A percentile compares a stretch with the other conserved stretches of the same genome.
Evolutionary conservation across 305 asterid genomes (phyloP).

Genomic region (Fraxinus platypoda): DNA sequence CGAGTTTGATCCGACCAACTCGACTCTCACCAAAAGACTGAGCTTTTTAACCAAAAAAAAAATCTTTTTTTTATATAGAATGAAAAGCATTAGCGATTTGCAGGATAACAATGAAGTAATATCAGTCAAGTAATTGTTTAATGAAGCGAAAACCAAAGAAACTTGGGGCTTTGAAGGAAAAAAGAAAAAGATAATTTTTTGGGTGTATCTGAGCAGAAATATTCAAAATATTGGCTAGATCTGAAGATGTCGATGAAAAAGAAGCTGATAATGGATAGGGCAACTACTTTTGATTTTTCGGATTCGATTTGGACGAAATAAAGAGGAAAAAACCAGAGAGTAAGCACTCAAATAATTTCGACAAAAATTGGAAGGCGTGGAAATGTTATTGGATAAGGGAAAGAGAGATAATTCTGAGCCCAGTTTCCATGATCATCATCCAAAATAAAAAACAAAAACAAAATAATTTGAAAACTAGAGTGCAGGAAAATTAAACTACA

Average conservation of each 20-base stretch:
- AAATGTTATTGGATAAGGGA: constrained; percentile 26
- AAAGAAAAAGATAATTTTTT: neutral
- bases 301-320: constrained; percentile 22
- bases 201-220: constrained; percentile 5
- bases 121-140: neutral
- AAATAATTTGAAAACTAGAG: constrained; percentile 6
- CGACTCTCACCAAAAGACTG: neutral
- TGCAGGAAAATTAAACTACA: constrained; percentile 18
- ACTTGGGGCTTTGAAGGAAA: neutral
- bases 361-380: neutral
- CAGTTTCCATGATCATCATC: constrained; percentile 31
- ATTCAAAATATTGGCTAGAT: neutral
- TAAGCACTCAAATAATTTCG: neutral
- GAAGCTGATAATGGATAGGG: neutral
- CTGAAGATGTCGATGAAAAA: neutral
- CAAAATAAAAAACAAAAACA: constrained; percentile 16
- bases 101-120: neutral
- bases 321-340: neutral
- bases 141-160: neutral
- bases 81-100: neutral
- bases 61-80: too few relatives aligned
- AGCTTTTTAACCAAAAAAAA: neutral
- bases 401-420: constrained; percentile 25
- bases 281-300: neutral
- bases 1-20: constrained; percentile 33